These are phyloP conservation scores for Alternaria ethzedia DNA, from an alignment of 2,329 filamentous ascomycete species.

Conservation along the genomic window DNA sequence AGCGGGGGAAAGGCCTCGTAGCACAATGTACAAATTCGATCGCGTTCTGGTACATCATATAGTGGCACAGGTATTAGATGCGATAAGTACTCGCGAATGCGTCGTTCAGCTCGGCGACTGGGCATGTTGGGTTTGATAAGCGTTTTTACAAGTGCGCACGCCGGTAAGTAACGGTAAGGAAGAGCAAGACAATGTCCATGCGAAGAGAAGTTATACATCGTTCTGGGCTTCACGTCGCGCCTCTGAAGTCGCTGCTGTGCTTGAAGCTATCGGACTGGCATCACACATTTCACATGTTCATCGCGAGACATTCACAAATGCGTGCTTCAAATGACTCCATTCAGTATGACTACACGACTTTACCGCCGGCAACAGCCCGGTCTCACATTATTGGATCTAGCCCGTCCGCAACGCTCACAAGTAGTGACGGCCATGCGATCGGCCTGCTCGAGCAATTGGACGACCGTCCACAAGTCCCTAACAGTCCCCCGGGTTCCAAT, in stretches of 20 bases:
- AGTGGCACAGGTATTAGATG: background rate
- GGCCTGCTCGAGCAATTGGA: too few relatives aligned
- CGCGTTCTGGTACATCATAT: background rate
- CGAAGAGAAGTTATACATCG: background rate
- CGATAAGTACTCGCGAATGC: background rate
- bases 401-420: too few relatives aligned
- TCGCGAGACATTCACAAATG: too few relatives aligned
- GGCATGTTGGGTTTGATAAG: background rate
- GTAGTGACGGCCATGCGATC: too few relatives aligned
- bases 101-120: background rate
- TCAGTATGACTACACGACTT: background rate
- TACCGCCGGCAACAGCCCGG: background rate
- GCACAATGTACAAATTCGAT: background rate
- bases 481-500: too few relatives aligned
- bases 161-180: background rate
- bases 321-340: too few relatives aligned
- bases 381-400: background rate
- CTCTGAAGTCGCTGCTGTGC: background rate
- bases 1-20: background rate
- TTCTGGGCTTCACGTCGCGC: background rate
- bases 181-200: accelerated
- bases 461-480: too few relatives aligned
- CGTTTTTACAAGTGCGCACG: too few relatives aligned
- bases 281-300: too few relatives aligned
- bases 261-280: too few relatives aligned